Evolutionary conservation across 495 filamentous ascomycete species (phyloP).

Genomic region (Penicillium subrubescens): DNA sequence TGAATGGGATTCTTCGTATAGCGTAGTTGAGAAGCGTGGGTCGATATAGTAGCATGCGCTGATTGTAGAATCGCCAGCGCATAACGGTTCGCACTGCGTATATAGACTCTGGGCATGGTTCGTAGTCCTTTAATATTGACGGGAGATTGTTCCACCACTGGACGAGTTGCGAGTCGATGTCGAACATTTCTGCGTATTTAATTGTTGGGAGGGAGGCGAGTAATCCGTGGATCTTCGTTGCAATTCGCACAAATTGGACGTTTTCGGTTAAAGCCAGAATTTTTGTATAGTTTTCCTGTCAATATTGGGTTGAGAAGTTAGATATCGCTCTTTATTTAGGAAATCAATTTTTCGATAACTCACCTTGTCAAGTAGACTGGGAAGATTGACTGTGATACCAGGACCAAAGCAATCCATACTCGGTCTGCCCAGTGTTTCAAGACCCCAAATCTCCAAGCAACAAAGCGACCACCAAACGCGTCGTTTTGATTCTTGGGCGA

Average conservation of each 20-base stretch:
- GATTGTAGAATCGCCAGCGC: conserved; percentile 74
- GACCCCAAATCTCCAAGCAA: conserved; percentile 73
- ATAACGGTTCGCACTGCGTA: conserved; percentile 68
- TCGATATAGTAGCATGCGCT: conserved; percentile 71
- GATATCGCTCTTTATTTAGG: background rate
- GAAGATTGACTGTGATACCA: conserved; percentile 64
- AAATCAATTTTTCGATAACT: background rate
- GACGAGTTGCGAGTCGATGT: conserved; percentile 62
- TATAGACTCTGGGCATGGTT: conserved; percentile 65
- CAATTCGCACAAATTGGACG: conserved; percentile 71
- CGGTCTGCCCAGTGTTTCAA: conserved; percentile 70
- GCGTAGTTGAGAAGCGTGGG: conserved; percentile 67
- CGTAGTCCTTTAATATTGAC: conserved; percentile 62
- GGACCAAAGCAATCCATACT: conserved; percentile 70
- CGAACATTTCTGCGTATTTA: conserved; percentile 55
- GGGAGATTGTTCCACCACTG: conserved; percentile 67
- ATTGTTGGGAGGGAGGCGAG: conserved; percentile 64
- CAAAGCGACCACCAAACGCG: conserved; percentile 74
- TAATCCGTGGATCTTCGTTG: conserved; percentile 68
- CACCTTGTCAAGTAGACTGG: conserved; percentile 49
- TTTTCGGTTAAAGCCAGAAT: conserved; percentile 69
- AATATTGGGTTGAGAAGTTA: background rate
- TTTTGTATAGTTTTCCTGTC: conserved; percentile 12
- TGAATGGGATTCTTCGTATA: conserved; percentile 56
- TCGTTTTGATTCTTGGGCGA: conserved; percentile 54